phyloP scores from a whole-genome alignment of 768 basidiomycete species.

The Polyporus arcularius region DNA sequence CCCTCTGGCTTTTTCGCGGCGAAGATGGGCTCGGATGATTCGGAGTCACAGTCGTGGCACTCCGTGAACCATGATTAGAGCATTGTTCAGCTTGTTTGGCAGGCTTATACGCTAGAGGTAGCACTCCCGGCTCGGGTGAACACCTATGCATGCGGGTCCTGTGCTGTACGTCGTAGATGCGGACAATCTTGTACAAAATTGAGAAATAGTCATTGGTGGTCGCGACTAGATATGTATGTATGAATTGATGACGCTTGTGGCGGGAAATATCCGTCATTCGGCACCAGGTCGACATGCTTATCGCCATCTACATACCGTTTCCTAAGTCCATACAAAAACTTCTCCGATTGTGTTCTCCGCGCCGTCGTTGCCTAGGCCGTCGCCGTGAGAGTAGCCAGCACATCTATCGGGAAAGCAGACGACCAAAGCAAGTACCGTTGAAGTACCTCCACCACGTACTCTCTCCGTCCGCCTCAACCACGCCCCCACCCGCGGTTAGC shows the following conservation, averaged over 20 bases:
- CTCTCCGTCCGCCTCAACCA: not conserved
- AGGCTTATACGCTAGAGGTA: conserved; percentile 1
- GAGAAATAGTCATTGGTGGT: not conserved
- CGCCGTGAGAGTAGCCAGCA: too few species aligned
- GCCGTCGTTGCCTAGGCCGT: too few species aligned
- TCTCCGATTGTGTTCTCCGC: too few species aligned
- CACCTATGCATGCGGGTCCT: conserved; percentile 4
- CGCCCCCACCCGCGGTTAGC: not conserved
- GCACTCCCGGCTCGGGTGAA: not conserved
- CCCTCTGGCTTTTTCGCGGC: not conserved
- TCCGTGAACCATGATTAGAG: too few species aligned
- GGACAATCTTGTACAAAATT: conserved; percentile 1
- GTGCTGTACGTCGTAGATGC: too few species aligned
- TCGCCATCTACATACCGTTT: not conserved
- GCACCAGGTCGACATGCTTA: not conserved
- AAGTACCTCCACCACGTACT: not conserved
- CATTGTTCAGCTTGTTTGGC: not conserved
- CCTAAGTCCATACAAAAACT: too few species aligned
- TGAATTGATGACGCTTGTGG: not conserved
- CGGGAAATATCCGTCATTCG: not conserved
- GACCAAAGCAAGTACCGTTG: not conserved
- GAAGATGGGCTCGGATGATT: not conserved
- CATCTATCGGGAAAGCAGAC: too few species aligned
- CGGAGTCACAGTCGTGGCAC: not conserved
- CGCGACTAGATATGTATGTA: not conserved